A percentile compares a stretch with the other conserved stretches of the same genome.
phyloP scores from a whole-genome alignment of 2,329 filamentous ascomycete genomes.

The Claviceps maximensis region DNA sequence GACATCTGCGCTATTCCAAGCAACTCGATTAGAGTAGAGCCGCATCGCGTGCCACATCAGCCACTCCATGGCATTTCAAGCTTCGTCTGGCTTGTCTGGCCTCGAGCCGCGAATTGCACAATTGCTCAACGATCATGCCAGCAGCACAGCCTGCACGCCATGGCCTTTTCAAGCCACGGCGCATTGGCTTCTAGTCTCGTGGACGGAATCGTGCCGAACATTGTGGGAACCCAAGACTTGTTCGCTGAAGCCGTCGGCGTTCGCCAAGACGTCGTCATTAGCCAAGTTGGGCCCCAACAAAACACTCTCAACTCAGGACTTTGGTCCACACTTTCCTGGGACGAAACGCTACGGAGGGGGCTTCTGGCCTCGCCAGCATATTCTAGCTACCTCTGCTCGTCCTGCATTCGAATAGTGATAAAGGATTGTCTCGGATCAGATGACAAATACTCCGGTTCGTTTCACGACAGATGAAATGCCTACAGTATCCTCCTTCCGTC shows the following conservation, averaged over 20 bases:
- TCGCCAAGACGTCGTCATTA: background rate
- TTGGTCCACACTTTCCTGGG: background rate
- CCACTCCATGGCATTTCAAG: background rate
- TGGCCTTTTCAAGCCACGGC: background rate
- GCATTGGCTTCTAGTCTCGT: background rate
- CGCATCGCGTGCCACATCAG: background rate
- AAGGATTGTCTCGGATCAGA: background rate
- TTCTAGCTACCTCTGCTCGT: background rate
- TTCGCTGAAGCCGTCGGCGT: background rate
- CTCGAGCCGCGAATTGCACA: background rate
- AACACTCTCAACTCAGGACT: background rate
- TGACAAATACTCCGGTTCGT: slow-evolving; percentile 1
- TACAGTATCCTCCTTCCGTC: background rate
- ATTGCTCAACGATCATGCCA: background rate
- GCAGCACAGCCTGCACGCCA: background rate
- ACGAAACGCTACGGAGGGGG: background rate
- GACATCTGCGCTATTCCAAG: background rate
- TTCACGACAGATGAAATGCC: background rate
- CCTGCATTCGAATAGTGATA: background rate
- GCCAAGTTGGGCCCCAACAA: background rate
- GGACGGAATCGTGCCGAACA: background rate
- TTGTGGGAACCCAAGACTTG: background rate
- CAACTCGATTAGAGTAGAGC: background rate
- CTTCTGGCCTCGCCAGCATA: background rate
- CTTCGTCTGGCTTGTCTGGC: background rate